These are phyloP conservation scores for Westerdykella sp. DNA, from an alignment of 2,329 filamentous ascomycete species.

Conservation along the genomic window DNA sequence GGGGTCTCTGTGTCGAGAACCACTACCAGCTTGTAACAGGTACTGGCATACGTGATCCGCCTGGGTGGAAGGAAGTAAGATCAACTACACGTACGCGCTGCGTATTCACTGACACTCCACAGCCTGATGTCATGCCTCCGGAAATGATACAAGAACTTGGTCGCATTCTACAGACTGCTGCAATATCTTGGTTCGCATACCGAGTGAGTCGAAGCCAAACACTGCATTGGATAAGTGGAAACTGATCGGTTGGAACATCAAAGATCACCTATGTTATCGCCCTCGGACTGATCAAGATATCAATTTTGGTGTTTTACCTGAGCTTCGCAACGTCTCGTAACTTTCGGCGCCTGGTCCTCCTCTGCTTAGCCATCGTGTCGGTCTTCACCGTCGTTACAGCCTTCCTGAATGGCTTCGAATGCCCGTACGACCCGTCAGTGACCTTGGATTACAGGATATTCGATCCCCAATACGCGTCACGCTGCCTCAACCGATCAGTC, in stretches of 20 bases:
- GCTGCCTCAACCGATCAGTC: slow-evolving; percentile 13
- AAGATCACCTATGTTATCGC: slow-evolving; percentile 21
- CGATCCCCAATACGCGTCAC: slow-evolving; percentile 1
- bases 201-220: not conserved
- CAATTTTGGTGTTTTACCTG: slow-evolving; percentile 22
- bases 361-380: slow-evolving; percentile 10
- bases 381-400: slow-evolving; percentile 10
- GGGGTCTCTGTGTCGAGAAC: slow-evolving; percentile 24
- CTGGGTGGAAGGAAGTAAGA: not conserved
- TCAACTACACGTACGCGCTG: not conserved
- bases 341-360: slow-evolving; percentile 15
- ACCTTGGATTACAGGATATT: slow-evolving; percentile 13
- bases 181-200: not conserved
- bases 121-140: not conserved
- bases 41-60: slow-evolving; percentile 9
- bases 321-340: slow-evolving; percentile 17
- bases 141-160: not conserved
- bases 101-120: not conserved
- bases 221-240: not conserved
- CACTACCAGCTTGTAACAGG: slow-evolving; percentile 22
- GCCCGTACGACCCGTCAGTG: slow-evolving; percentile 11
- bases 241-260: not conserved
- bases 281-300: slow-evolving; percentile 21
- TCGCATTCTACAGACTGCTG: not conserved
- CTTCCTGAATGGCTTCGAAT: slow-evolving; percentile 18